A percentile compares a stretch with the other conserved stretches of the same genome.
Evolutionary conservation across 1,284 basidiomycete species (phyloP).

Genomic region (Fistulinella staudtii): DNA sequence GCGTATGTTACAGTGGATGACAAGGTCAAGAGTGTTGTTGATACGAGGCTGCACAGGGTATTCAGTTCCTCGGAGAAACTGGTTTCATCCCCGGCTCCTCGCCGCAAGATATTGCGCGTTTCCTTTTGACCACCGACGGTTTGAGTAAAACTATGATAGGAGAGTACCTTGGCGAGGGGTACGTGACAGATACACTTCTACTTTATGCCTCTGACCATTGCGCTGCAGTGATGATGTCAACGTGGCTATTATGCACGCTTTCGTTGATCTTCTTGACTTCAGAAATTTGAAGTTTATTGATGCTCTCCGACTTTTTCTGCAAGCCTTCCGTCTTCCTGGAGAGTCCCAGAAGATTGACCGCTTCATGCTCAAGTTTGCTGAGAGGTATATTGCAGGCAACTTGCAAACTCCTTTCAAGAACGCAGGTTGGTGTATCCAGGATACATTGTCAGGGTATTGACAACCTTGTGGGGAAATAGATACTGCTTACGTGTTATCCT

Average conservation of each 20-base stretch:
- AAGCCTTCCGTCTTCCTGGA: constrained; percentile 92
- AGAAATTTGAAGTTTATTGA: constrained; percentile 78
- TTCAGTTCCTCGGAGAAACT: constrained; percentile 85
- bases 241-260: constrained; percentile 92
- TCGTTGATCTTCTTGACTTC: constrained; percentile 90
- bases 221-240: constrained; percentile 74
- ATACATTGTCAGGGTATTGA: constrained; percentile 10
- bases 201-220: constrained; percentile 8
- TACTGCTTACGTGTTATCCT: constrained; percentile 89
- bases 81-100: constrained; percentile 81
- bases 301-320: constrained; percentile 83
- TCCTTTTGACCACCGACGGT: constrained; percentile 89
- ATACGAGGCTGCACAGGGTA: constrained; percentile 52
- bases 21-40: neutral
- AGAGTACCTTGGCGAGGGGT: constrained; percentile 97
- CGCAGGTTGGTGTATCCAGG: constrained; percentile 47
- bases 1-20: constrained; percentile 42
- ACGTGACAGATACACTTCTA: constrained; percentile 27
- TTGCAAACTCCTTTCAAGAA: constrained; percentile 78
- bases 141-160: constrained; percentile 96
- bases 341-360: constrained; percentile 98
- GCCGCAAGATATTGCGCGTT: constrained; percentile 82
- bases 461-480: constrained; percentile 44
- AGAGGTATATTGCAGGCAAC: constrained; percentile 89
- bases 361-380: constrained; percentile 98